Conservation (phyloP, 768 basidiomycete species). For the Boletus edulis region DNA sequence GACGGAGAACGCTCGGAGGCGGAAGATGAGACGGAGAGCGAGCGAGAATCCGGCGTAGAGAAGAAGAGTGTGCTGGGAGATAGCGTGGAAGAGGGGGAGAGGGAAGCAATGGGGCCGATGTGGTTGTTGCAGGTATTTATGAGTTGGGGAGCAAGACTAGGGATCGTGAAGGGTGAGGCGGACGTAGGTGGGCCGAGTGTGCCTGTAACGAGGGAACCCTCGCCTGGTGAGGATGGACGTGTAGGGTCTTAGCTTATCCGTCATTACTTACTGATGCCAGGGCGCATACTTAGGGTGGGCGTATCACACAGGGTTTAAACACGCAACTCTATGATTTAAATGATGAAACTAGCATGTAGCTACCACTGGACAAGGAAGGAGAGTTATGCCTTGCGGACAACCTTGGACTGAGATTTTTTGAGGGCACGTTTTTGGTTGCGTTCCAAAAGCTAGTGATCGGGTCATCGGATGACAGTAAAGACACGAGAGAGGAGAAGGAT, state of each 20-base stretch:
- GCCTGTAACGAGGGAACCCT: constrained; percentile 15
- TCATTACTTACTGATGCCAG: constrained; percentile 6
- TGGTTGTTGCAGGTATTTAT: constrained; percentile 78
- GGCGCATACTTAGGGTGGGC: background rate
- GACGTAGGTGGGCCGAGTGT: constrained; percentile 17
- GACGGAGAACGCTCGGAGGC: constrained; percentile 31
- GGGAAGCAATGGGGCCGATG: constrained; percentile 65
- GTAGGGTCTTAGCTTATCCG: constrained; percentile 7
- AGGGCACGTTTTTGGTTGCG: constrained; percentile 73
- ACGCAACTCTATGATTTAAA: constrained; percentile 13
- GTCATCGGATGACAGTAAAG: constrained; percentile 1
- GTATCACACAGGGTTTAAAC: constrained; percentile 14
- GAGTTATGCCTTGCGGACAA: constrained; percentile 33
- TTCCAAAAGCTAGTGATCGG: constrained; percentile 51
- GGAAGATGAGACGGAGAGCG: constrained; percentile 29
- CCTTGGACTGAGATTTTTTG: constrained; percentile 69
- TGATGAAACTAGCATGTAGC: background rate
- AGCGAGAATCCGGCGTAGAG: constrained; percentile 26
- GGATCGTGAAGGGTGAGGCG: constrained; percentile 32
- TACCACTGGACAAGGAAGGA: background rate
- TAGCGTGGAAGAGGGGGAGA: constrained; percentile 39
- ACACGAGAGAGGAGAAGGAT: background rate
- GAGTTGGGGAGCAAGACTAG: constrained; percentile 71
- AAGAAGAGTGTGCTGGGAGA: constrained; percentile 10
- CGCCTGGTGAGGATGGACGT: constrained; percentile 12